Percentiles rank a stretch among this genome's conserved stretches.
These are phyloP conservation scores for Exserohilum rostratum DNA, from an alignment of 2,329 filamentous ascomycete genomes.

Conservation along the genomic window DNA sequence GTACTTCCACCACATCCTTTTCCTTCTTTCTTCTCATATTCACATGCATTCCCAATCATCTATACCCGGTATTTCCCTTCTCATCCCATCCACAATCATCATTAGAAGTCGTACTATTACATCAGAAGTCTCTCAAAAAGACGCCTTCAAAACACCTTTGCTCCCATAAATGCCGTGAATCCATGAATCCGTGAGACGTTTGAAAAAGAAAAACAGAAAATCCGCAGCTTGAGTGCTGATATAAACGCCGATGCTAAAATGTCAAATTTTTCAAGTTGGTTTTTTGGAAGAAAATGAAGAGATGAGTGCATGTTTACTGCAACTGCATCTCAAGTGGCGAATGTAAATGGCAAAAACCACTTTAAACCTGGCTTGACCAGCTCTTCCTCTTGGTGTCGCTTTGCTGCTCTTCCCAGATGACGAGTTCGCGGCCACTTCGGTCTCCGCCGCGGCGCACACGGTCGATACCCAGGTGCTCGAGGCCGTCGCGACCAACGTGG, in stretches of 20 bases:
- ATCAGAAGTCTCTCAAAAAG: neutral
- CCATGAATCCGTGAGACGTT: neutral
- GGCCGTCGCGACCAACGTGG: slow-evolving; percentile 63
- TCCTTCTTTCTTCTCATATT: neutral
- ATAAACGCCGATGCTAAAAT: slow-evolving; percentile 8
- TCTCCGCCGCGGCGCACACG: slow-evolving; percentile 53
- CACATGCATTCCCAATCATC: too few species aligned
- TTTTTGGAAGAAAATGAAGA: neutral
- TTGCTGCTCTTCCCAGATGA: slow-evolving; percentile 47
- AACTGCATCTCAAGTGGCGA: neutral
- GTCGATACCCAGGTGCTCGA: slow-evolving; percentile 66
- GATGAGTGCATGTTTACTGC: too few species aligned
- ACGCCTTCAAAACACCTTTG: too few species aligned
- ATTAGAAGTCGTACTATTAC: neutral
- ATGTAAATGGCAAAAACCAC: neutral
- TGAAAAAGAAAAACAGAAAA: neutral
- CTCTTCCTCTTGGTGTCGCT: slow-evolving; percentile 32
- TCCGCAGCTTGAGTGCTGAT: neutral
- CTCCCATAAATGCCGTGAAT: too few species aligned
- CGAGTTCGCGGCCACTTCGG: slow-evolving; percentile 41
- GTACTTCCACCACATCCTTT: too few species aligned
- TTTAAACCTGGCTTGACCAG: slow-evolving; percentile 24
- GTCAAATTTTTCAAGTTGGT: neutral
- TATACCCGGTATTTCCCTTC: too few species aligned
- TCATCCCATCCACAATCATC: neutral